Conservation (phyloP, 2,329 filamentous ascomycete genomes). For the Hyphodiscus sp. region DNA sequence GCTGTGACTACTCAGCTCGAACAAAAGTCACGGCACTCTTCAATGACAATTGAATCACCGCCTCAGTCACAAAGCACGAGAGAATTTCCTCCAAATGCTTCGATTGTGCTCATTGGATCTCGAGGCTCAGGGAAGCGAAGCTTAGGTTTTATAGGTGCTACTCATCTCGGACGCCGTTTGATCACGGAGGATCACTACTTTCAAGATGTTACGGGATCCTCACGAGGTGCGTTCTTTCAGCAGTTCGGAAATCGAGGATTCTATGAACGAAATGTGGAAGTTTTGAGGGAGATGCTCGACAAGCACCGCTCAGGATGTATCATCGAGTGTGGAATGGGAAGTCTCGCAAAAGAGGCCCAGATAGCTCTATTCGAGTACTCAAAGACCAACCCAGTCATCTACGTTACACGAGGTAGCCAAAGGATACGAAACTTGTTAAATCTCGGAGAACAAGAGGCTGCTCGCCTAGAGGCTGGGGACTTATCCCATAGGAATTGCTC, state of each 20-base stretch:
- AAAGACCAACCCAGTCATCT: conserved; percentile 61
- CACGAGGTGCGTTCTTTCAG: conserved; percentile 57
- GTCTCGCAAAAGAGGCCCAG: conserved; percentile 34
- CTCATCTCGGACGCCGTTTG: conserved; percentile 60
- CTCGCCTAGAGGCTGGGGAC: conserved; percentile 38
- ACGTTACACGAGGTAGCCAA: conserved; percentile 58
- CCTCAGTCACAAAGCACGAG: conserved; percentile 16
- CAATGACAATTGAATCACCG: conserved; percentile 16
- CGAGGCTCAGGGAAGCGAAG: conserved; percentile 71
- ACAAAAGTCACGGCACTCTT: conserved; percentile 9
- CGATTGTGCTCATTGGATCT: conserved; percentile 66
- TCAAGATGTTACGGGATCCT: conserved; percentile 54
- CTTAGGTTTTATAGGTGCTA: conserved; percentile 67
- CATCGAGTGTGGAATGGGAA: conserved; percentile 65
- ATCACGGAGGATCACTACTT: conserved; percentile 66
- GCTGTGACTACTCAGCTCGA: conserved; percentile 23
- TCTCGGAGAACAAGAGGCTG: conserved; percentile 36
- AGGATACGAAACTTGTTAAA: conserved; percentile 49
- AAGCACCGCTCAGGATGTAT: conserved; percentile 56
- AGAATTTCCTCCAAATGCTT: conserved; percentile 44
- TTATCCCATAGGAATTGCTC: conserved; percentile 40
- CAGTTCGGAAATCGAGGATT: conserved; percentile 55
- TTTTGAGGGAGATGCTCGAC: conserved; percentile 53
- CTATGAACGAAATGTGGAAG: conserved; percentile 53
- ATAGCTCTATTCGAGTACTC: conserved; percentile 55